Conservation (phyloP, 139 green algal species). For the Volvox africanus region DNA sequence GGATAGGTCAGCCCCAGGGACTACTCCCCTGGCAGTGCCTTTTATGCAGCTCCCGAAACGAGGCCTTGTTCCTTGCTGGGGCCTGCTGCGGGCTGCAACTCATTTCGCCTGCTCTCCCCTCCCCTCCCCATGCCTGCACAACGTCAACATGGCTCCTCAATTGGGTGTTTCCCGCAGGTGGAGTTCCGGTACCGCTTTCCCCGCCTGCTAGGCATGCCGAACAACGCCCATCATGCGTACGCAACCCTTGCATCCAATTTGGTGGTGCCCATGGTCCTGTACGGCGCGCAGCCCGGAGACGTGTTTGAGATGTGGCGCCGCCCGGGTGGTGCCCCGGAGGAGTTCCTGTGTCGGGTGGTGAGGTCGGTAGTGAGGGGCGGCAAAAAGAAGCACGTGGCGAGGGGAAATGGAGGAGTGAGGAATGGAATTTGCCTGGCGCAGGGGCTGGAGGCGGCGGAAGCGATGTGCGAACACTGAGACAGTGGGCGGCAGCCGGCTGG, state of each 20-base stretch:
- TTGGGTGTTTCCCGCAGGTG: not conserved
- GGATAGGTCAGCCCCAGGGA: no score
- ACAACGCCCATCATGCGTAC: not conserved
- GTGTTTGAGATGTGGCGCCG: constrained; percentile 8
- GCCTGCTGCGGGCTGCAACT: no score
- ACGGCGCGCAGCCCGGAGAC: not conserved
- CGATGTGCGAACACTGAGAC: no score
- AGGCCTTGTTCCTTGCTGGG: no score
- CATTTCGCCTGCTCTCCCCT: no score
- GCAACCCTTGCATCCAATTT: not conserved
- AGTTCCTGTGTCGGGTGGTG: constrained; percentile 17
- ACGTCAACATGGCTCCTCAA: not conserved
- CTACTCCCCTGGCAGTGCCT: no score
- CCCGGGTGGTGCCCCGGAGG: not conserved
- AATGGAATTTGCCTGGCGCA: no score
- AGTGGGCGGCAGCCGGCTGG: no score
- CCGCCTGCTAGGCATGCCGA: not conserved
- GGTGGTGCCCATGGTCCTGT: not conserved
- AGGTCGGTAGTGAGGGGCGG: not conserved
- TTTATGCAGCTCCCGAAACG: no score
- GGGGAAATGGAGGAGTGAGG: no score
- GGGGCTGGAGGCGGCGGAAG: no score
- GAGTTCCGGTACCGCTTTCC: constrained; percentile 24
- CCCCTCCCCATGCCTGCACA: not conserved
- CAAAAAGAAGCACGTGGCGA: not conserved